These are phyloP conservation scores for Hypomontagnella submonticulosa DNA, from an alignment of 495 filamentous ascomycete species.

Conservation along the genomic window DNA sequence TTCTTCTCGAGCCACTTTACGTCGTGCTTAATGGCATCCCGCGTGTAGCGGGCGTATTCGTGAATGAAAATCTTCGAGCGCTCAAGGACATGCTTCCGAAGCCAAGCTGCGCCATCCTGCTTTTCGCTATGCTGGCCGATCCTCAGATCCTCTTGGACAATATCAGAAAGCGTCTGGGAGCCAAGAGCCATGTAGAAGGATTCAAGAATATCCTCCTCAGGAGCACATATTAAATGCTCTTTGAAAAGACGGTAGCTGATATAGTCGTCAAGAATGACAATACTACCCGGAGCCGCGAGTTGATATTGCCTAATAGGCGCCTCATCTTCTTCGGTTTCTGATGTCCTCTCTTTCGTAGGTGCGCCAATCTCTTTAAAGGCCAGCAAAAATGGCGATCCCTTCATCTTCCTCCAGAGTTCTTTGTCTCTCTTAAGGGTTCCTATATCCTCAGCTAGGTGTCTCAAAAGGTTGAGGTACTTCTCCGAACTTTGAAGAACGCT, in stretches of 20 bases:
- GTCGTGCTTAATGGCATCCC: constrained; percentile 82
- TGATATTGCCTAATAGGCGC: constrained; percentile 79
- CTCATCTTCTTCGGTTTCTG: constrained; percentile 74
- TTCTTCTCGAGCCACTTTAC: constrained; percentile 90
- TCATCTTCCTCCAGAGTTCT: constrained; percentile 79
- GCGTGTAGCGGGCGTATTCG: constrained; percentile 66
- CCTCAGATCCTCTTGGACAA: constrained; percentile 69
- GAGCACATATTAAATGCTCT: constrained; percentile 80
- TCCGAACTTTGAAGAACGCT: constrained; percentile 80
- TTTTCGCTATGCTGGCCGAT: constrained; percentile 61
- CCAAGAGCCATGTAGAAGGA: constrained; percentile 79
- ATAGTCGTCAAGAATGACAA: constrained; percentile 88
- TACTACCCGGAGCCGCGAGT: constrained; percentile 72
- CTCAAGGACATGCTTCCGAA: constrained; percentile 84
- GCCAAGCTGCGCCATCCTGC: constrained; percentile 61
- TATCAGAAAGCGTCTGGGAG: constrained; percentile 64
- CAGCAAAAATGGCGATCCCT: constrained; percentile 77
- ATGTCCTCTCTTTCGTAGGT: constrained; percentile 58
- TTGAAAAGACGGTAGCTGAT: constrained; percentile 87
- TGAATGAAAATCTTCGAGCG: constrained; percentile 88
- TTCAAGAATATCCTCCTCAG: constrained; percentile 87
- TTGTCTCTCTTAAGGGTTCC: constrained; percentile 78
- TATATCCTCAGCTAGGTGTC: constrained; percentile 77
- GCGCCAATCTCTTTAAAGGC: constrained; percentile 78
- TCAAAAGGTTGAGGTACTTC: constrained; percentile 84